Base-by-base conservation (phyloP, 768 basidiomycete genomes). In the Russula sp. region DNA sequence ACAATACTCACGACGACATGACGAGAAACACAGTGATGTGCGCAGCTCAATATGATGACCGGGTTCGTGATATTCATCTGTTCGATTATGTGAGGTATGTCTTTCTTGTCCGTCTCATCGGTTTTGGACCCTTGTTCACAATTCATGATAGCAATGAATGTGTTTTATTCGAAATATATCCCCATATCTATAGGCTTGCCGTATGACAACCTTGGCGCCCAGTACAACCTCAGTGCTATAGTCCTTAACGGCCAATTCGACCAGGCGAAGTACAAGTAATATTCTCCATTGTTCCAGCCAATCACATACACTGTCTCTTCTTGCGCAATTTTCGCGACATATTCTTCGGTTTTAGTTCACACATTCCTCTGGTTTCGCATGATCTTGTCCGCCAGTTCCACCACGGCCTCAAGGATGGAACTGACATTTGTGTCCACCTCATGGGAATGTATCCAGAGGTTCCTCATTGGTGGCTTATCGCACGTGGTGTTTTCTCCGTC, bases 291-390 rank as follows among this genome's bases (percentile, higher is more conserved):
- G 59, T 87, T 86, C 76, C 78, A 93, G 68, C 76, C 88, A 16
- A 73, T 83, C 16, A 84, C 85, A 2, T 80, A 87, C 50, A 79
- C 80, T 18, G 67, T 93, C 58, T 82, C 85, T 2, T 92, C 89
- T 67, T 89, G 85, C 55, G 73, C 88, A 29, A 78, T 84, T 20
- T 93, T 94, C 70, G 92, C 89, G 25, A 71, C 83, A 7, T 84
- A 92, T 70, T 77, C 88, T 0, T 77, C 92, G 4, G 78, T 91
- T 49, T 73, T 92, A 32, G 83, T 90, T 6, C n/a, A 95, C 72
- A 88, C 90, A 5, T 81, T 85, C 76, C 70, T 95, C 57, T 93
- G 90, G 87, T 93, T 89, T 78, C 83, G 91, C n/a, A n/a, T n/a
- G n/a, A n/a, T 68, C 89, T 92, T 58, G 70, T 75, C 38, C 83